Evolutionary conservation across 495 filamentous ascomycete genomes (phyloP).

Genomic region (Aspergillus olivimuriae): DNA sequence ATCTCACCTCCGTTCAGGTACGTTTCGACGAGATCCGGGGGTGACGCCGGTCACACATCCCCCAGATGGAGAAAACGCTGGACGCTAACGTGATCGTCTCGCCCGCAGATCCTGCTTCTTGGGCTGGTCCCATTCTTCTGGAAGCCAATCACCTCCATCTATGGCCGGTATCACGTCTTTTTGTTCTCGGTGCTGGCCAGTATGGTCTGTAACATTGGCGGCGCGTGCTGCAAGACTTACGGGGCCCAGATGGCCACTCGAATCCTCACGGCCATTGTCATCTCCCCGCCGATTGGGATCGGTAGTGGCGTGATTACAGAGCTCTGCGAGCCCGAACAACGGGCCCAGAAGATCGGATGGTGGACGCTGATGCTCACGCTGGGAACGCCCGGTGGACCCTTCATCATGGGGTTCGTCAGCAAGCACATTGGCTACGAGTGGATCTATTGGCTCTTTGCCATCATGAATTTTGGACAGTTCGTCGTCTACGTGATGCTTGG

Average conservation of each 20-base stretch:
- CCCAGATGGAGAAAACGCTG: too few relatives aligned
- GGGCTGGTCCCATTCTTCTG: constrained; percentile 25
- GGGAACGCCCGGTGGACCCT: constrained; percentile 24
- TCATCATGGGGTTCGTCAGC: constrained; percentile 29
- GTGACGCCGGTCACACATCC: too few relatives aligned
- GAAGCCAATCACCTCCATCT: constrained; percentile 24
- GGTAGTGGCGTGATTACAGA: constrained; percentile 29
- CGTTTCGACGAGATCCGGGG: too few relatives aligned
- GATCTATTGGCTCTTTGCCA: constrained; percentile 33
- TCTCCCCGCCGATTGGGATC: constrained; percentile 28
- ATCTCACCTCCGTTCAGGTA: constrained; percentile 27
- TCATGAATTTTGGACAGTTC: constrained; percentile 26
- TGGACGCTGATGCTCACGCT: constrained; percentile 29
- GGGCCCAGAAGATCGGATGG: constrained; percentile 26
- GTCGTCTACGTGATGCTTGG: constrained; percentile 19
- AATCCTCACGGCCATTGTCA: constrained; percentile 23
- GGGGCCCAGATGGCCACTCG: constrained; percentile 24
- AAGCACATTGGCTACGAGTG: constrained; percentile 24
- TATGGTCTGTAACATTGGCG: constrained; percentile 31
- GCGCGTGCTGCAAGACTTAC: constrained; percentile 23
- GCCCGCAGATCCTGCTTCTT: constrained; percentile 24
- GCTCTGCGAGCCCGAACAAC: constrained; percentile 20
- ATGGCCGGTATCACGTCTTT: constrained; percentile 25
- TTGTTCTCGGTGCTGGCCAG: constrained; percentile 25
- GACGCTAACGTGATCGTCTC: too few relatives aligned